These are phyloP conservation scores for Picochlorum sp. DNA, from an alignment of 139 green algal species.

Conservation along the genomic window DNA sequence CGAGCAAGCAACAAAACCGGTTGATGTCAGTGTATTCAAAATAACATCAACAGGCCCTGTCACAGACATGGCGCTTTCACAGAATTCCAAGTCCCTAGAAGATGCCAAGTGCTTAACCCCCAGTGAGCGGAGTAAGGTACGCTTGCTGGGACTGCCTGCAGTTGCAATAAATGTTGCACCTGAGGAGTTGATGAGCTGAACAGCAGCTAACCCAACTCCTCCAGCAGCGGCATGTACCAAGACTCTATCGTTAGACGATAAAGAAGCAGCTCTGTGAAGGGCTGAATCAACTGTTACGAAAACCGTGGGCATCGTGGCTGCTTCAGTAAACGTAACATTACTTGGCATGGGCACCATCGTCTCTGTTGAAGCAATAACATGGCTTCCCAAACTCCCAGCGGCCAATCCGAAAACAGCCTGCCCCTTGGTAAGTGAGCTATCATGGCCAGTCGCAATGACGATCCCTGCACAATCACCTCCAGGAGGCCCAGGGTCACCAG, in stretches of 20 bases:
- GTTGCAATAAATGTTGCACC: conserved; percentile 39
- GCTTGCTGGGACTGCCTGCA: conserved; percentile 43
- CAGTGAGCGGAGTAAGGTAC: conserved; percentile 37
- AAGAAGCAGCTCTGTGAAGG: conserved; percentile 1
- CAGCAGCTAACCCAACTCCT: conserved; percentile 62
- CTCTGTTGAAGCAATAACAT: conserved; percentile 39
- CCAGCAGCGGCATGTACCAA: conserved; percentile 64
- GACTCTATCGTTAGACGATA: conserved; percentile 19
- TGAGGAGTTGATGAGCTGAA: conserved; percentile 37
- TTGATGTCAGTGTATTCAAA: conserved; percentile 83
- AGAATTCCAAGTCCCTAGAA: conserved; percentile 54
- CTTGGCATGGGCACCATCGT: conserved; percentile 53
- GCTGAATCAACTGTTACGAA: conserved; percentile 56
- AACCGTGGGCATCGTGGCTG: conserved; percentile 66
- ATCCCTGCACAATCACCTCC: conserved; percentile 40
- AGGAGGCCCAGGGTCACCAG: conserved; percentile 26
- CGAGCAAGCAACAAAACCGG: conserved; percentile 66
- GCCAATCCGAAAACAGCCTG: conserved; percentile 64
- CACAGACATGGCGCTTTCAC: background rate
- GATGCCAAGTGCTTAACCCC: conserved; percentile 26
- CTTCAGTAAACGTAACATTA: conserved; percentile 47
- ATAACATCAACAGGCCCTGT: conserved; percentile 11
- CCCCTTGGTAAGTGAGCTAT: conserved; percentile 11
- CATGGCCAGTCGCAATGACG: conserved; percentile 10
- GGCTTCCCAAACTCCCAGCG: conserved; percentile 45